phyloP scores from a whole-genome alignment of 2,329 filamentous ascomycete genomes.

The Aspergillus sp. region DNA sequence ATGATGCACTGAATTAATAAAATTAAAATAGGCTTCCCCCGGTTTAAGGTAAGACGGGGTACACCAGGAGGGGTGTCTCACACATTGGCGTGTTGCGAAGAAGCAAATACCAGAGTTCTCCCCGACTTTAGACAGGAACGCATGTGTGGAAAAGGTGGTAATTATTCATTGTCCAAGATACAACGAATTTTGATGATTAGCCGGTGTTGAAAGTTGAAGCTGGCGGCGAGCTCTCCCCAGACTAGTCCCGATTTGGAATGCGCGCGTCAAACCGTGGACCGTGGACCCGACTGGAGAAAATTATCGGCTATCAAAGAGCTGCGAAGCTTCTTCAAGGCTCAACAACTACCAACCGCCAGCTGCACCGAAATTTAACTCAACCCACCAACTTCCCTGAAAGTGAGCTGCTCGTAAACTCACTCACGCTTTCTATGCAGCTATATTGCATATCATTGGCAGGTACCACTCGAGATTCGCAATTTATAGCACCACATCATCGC shows the following conservation, averaged over 20 bases:
- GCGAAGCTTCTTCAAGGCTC: neutral
- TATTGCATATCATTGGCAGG: neutral
- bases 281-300: neutral
- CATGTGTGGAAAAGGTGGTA: neutral
- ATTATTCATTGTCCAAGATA: neutral
- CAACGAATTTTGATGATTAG: neutral
- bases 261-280: constrained; percentile 1
- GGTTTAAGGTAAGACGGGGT: neutral
- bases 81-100: neutral
- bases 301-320: neutral
- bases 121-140: neutral
- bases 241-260: constrained; percentile 10
- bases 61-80: neutral
- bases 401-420: neutral
- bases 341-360: neutral
- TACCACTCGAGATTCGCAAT: neutral
- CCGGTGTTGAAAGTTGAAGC: neutral
- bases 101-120: neutral
- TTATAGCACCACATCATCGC: constrained; percentile 6
- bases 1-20: neutral
- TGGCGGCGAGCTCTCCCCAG: neutral
- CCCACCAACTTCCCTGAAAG: neutral
- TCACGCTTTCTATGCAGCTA: neutral
- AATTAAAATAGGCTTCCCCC: neutral
- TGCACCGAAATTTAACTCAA: neutral